Evolutionary conservation across 192 early-diverging fungal species (phyloP).

Genomic region (Entomortierella chlamydospora): DNA sequence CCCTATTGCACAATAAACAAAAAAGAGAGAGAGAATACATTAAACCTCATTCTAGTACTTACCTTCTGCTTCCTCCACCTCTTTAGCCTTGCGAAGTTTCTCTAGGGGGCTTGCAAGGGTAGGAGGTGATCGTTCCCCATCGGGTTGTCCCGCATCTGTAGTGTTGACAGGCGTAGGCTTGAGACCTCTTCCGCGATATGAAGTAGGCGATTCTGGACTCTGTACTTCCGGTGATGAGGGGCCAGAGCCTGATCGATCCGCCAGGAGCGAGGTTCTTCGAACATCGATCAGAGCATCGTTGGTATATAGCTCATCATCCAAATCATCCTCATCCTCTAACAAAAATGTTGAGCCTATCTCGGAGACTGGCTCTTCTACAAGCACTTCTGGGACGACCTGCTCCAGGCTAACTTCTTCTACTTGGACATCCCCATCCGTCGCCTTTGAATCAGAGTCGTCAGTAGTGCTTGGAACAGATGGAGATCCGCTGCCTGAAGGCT

Average conservation of each 20-base stretch:
- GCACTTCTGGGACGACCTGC: conserved; percentile 9
- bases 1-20: neutral
- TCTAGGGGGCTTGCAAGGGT: conserved; percentile 38
- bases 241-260: neutral
- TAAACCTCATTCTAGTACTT: neutral
- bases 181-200: conserved; percentile 13
- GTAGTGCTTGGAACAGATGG: neutral
- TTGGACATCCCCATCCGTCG: neutral
- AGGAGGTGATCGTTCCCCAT: conserved; percentile 34
- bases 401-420: neutral
- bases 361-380: conserved; percentile 16
- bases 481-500: neutral
- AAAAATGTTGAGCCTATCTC: conserved; percentile 36
- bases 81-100: conserved; percentile 39
- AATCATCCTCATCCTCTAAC: conserved; percentile 45
- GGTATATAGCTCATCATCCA: conserved; percentile 48
- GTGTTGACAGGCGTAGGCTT: conserved; percentile 26
- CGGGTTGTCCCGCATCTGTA: neutral
- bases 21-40: too few relatives aligned
- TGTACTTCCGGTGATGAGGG: neutral
- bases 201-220: neutral
- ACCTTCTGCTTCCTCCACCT: conserved; percentile 52
- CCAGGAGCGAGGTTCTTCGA: conserved; percentile 23
- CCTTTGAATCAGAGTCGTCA: neutral
- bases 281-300: conserved; percentile 45